Evolutionary conservation across 2,329 filamentous ascomycete genomes (phyloP), one percentile per base, ranked within the genome.

Genomic region (Fusarium staphyleae): DNA sequence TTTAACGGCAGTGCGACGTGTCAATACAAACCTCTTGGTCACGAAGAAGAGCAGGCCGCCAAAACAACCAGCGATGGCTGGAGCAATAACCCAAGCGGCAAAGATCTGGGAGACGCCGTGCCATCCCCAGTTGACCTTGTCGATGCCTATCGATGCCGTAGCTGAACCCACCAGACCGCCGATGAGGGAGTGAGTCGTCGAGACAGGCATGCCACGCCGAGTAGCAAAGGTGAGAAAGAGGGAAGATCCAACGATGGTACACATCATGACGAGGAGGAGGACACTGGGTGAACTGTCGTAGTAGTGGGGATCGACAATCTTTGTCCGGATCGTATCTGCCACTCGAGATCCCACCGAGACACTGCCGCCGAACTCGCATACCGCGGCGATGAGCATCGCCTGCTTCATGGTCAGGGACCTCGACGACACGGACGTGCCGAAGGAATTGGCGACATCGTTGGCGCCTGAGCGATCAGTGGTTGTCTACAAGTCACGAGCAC

Each of bases 361-460:
- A 43, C 83, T 78, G 26, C 86, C 86, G 12, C 77, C 69, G 60
- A 87, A 84, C 69, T 88, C 85, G 72, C 86, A 85, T 50, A 86
- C 70, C 40, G 80, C 77, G 32, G 81, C 83, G 22, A 84, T 70
- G 18, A 79, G 62, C 82, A 85, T 84, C 55, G 82, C 85, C 70
- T 87, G 83, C 53, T 81, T 65, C 69, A 86, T 82, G 13, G 83
- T 81, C 46, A 88, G 72, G 51, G 87, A 89, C 35, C 87, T 78
- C 13, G 87, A 89, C 2, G 86, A 88, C 59, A 90, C 88, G 60
- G 84, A 87, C 33, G 86, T 89, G 15, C 87, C 87, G 82, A 86
- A 91, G 4, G 87, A 83, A 76, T 90, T 91, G 72, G 88, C 87
- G 52, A 90, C 87, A 87, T 90, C 88, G 72, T 86, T 80, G 63